Base-by-base conservation (phyloP, 2,329 filamentous ascomycete species). In the Phaeoacremonium minimum region DNA sequence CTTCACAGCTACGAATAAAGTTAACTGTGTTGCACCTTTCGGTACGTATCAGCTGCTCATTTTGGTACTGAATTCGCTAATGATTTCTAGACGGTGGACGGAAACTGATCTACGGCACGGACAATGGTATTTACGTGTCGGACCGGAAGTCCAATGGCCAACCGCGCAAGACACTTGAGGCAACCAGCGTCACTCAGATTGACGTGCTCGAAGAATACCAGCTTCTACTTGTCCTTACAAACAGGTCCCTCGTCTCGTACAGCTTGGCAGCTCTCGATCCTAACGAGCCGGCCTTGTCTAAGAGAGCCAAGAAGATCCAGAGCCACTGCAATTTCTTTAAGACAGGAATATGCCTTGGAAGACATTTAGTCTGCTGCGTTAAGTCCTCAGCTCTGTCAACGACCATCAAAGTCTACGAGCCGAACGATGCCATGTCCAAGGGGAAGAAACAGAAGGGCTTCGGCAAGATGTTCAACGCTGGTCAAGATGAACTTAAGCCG, bases 251-350 rank as follows among this genome's bases (percentile, higher is more conserved):
- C 8, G 83, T 87, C 49, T 95, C 91, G 7, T 97, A 93, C 65
- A 81, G 88, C 2, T 71, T 95, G 35, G 84, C 91, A 44, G 89
- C 88, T 12, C 72, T 98, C 38, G 91, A 95, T 51, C 77, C 85
- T 4, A 85, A 85, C 45, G 90, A 97, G 53, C 83, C 83, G 35
- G 77, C 87, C 20, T 70, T 90, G 38, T 80, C 80, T 13, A 95
- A 93, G 60, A 80, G 89, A 29, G 88, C 89, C 7, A 91, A 93
- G 69, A 96, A 96, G 71, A 97, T 98, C 46, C 85, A 90, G 61
- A 95, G 87, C 51, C 90, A 96, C 64, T 94, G 91, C 62, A 96
- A 91, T 61, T 98, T 97, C 69, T 98, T 98, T 80, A 95, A 94
- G 65, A 86, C 89, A 14, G 93, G 93, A 28, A 94, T 96, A 52